phyloP scores from a whole-genome alignment of 331 rosid species.

The Prunus yedoensis region DNA sequence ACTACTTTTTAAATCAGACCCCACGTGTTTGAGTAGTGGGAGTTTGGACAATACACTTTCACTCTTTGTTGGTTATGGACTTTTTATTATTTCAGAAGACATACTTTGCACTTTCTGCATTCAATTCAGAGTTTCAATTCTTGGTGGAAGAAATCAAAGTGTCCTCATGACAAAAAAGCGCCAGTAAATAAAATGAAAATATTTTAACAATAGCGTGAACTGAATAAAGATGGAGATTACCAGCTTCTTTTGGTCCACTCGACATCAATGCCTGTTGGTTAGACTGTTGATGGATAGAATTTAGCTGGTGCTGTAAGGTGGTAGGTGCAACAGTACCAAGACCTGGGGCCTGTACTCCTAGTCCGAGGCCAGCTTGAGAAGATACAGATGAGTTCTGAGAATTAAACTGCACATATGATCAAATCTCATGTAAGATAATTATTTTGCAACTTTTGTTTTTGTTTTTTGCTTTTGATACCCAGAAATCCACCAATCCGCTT shows the following conservation, averaged over 20 bases:
- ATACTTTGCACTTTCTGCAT: background rate
- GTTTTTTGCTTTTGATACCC: too few relatives aligned
- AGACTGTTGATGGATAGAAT: conserved; percentile 67
- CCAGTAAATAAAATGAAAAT: conserved; percentile 2
- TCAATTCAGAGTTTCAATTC: background rate
- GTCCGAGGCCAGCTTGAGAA: conserved; percentile 71
- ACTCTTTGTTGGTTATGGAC: background rate
- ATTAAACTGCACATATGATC: conserved; percentile 62
- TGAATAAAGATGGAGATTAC: conserved; percentile 33
- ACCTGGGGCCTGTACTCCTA: conserved; percentile 74
- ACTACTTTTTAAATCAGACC: background rate
- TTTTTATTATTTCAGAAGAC: background rate
- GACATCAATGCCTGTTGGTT: conserved; percentile 60
- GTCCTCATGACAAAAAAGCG: background rate
- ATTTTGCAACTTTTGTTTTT: background rate
- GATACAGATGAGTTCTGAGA: conserved; percentile 68
- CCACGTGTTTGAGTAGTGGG: background rate
- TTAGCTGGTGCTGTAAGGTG: conserved; percentile 70
- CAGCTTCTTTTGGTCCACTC: conserved; percentile 64
- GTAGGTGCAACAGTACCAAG: conserved; percentile 61
- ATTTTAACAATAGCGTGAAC: background rate
- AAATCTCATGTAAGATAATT: conserved; percentile 17
- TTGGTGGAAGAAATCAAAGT: background rate
- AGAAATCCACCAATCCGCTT: too few relatives aligned
- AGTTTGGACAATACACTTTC: background rate